Conservation (phyloP, 1,284 basidiomycete species). For the Cystobasidium slooffiae region DNA sequence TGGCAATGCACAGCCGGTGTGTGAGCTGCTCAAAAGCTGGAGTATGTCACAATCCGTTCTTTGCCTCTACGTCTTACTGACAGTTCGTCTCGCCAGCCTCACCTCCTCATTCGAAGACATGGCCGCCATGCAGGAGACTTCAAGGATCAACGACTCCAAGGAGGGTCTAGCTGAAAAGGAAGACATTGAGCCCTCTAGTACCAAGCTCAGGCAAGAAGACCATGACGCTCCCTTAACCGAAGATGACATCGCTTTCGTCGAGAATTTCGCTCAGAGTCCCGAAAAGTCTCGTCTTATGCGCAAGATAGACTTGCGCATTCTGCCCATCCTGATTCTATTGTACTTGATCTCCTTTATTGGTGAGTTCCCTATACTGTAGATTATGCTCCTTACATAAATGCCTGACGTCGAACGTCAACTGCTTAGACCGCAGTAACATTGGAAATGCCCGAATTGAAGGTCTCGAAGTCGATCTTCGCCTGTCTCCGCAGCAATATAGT, state of each 20-base stretch:
- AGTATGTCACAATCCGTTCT: too few relatives aligned
- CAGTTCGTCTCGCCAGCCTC: too few relatives aligned
- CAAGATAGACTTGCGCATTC: slow-evolving; percentile 42
- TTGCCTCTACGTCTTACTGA: too few relatives aligned
- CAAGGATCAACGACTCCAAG: too few relatives aligned
- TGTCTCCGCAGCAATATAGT: slow-evolving; percentile 32
- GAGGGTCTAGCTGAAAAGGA: too few relatives aligned
- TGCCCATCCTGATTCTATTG: slow-evolving; percentile 33
- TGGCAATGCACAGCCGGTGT: too few relatives aligned
- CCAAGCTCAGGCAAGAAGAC: background rate
- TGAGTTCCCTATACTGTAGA: slow-evolving; percentile 16
- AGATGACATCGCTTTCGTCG: slow-evolving; percentile 16
- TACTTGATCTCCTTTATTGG: slow-evolving; percentile 40
- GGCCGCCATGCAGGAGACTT: too few relatives aligned
- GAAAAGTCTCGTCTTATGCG: slow-evolving; percentile 33
- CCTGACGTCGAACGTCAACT: background rate
- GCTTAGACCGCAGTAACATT: slow-evolving; percentile 14
- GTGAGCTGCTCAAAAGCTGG: too few relatives aligned
- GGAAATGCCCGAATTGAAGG: slow-evolving; percentile 37
- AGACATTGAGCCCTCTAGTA: too few relatives aligned
- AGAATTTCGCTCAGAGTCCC: background rate
- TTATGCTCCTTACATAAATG: background rate
- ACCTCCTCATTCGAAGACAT: too few relatives aligned
- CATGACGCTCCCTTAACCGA: slow-evolving; percentile 13
- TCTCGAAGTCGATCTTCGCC: slow-evolving; percentile 7